phyloP scores from a whole-genome alignment of 106 monocot genomes.

The Dendrobium chrysotoxum region DNA sequence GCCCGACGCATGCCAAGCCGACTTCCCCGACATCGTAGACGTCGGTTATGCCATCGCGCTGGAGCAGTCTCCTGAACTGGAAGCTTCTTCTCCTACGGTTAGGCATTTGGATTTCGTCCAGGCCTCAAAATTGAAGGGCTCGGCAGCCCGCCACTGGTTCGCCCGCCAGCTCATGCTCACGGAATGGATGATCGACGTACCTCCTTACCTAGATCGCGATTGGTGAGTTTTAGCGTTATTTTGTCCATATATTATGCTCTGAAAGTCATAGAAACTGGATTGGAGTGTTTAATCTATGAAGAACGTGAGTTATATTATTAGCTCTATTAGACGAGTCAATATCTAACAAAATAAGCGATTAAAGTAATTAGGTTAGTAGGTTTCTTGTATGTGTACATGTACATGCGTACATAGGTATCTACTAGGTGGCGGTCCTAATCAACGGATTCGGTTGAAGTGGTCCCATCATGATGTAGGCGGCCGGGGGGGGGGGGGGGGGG shows the following conservation, averaged over 20 bases:
- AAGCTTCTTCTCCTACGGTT: not conserved
- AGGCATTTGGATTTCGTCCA: slow-evolving; percentile 40
- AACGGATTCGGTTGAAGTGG: too few species aligned
- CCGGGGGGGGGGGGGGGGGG: too few species aligned
- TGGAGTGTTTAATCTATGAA: not conserved
- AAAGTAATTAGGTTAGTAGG: not conserved
- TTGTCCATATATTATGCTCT: not conserved
- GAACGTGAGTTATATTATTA: not conserved
- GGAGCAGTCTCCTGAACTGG: slow-evolving; percentile 6
- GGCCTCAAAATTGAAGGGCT: slow-evolving; percentile 59
- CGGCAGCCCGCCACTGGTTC: slow-evolving; percentile 78
- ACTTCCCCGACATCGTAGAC: not conserved
- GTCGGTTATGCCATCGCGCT: not conserved
- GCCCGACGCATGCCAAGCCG: not conserved
- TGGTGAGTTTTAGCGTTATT: slow-evolving; percentile 33
- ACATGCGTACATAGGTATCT: too few species aligned
- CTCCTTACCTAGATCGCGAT: slow-evolving; percentile 51
- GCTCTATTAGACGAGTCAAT: not conserved
- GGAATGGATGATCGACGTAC: slow-evolving; percentile 96
- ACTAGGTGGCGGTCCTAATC: too few species aligned
- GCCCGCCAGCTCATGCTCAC: slow-evolving; percentile 87
- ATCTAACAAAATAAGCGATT: not conserved
- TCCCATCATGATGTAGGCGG: too few species aligned
- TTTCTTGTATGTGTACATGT: too few species aligned
- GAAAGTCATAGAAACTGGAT: not conserved